phyloP scores from a whole-genome alignment of 2,329 filamentous ascomycete genomes.

The Pseudogymnoascus sp. region DNA sequence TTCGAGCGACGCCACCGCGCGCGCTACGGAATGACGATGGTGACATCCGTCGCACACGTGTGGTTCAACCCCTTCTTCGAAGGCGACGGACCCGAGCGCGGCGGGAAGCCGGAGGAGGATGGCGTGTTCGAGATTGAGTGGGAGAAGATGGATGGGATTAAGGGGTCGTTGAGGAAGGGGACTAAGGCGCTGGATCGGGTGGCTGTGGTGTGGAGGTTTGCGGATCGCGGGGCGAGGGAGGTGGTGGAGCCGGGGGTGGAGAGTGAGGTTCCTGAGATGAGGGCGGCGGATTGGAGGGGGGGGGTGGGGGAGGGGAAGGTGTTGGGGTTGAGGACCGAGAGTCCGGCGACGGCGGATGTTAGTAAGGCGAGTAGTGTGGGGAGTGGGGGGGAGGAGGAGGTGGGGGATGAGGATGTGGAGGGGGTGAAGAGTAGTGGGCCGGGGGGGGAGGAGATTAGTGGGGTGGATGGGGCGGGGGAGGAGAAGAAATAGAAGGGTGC shows the following conservation, averaged over 20 bases:
- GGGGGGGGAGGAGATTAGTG: constrained; percentile 22
- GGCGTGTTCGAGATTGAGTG: constrained; percentile 66
- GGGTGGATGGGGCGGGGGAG: constrained; percentile 10
- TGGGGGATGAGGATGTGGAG: constrained; percentile 2
- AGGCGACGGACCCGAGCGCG: constrained; percentile 62
- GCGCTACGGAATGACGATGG: constrained; percentile 73
- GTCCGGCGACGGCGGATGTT: constrained; percentile 54
- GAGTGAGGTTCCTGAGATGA: constrained; percentile 60
- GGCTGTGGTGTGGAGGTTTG: constrained; percentile 70
- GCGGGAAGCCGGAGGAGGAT: constrained; percentile 55
- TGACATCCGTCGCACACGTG: constrained; percentile 85
- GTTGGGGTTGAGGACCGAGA: constrained; percentile 59
- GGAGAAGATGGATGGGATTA: constrained; percentile 86
- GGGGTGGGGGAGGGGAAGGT: constrained; percentile 45
- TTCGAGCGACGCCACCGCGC: constrained; percentile 79
- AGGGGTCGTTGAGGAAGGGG: constrained; percentile 77
- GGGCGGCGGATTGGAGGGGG: constrained; percentile 67
- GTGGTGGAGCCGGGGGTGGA: constrained; percentile 56
- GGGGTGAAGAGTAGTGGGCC: constrained; percentile 17
- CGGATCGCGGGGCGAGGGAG: constrained; percentile 17
- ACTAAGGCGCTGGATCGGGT: constrained; percentile 72
- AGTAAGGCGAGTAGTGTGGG: constrained; percentile 65
- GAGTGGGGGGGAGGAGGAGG: constrained; percentile 25
- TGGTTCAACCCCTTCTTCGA: constrained; percentile 98
- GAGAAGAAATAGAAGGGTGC: neutral